These are phyloP conservation scores for Fusarium begoniae DNA, from an alignment of 2,329 filamentous ascomycete species.

Conservation along the genomic window DNA sequence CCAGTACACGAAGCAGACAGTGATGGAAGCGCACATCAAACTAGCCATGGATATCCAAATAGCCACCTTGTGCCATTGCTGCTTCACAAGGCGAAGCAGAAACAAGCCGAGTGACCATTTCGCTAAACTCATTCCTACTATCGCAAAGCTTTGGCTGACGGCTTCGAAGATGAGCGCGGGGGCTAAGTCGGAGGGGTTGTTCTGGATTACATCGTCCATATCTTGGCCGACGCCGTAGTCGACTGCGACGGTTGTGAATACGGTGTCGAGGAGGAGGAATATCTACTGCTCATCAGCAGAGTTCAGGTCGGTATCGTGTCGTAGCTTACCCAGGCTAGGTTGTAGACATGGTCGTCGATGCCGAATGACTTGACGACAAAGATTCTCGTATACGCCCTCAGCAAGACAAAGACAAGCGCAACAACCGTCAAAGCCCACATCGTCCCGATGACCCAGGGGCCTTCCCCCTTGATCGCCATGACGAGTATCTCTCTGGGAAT, in stretches of 20 bases:
- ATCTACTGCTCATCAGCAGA: background rate
- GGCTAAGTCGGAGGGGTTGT: conserved; percentile 28
- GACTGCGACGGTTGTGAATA: conserved; percentile 45
- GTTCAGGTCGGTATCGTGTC: background rate
- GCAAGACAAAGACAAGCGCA: conserved; percentile 44
- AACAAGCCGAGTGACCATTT: conserved; percentile 53
- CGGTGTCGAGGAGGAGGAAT: conserved; percentile 46
- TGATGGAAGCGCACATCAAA: conserved; percentile 32
- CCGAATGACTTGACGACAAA: conserved; percentile 44
- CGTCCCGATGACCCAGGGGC: conserved; percentile 34
- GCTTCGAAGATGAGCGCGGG: conserved; percentile 44
- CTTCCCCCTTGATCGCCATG: conserved; percentile 33
- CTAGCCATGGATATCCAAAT: conserved; percentile 47
- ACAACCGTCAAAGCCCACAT: conserved; percentile 43
- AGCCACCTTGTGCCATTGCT: conserved; percentile 46
- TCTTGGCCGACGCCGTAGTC: conserved; percentile 48
- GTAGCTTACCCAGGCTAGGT: conserved; percentile 26
- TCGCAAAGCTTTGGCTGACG: conserved; percentile 49
- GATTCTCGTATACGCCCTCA: conserved; percentile 50
- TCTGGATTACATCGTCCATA: conserved; percentile 37
- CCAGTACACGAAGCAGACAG: conserved; percentile 24
- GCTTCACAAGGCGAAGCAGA: conserved; percentile 49
- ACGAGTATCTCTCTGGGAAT: background rate
- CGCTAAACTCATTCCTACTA: conserved; percentile 51
- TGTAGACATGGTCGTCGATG: conserved; percentile 49